Conservation (phyloP, 2,329 filamentous ascomycete genomes). For the Thelonectria rubi region DNA sequence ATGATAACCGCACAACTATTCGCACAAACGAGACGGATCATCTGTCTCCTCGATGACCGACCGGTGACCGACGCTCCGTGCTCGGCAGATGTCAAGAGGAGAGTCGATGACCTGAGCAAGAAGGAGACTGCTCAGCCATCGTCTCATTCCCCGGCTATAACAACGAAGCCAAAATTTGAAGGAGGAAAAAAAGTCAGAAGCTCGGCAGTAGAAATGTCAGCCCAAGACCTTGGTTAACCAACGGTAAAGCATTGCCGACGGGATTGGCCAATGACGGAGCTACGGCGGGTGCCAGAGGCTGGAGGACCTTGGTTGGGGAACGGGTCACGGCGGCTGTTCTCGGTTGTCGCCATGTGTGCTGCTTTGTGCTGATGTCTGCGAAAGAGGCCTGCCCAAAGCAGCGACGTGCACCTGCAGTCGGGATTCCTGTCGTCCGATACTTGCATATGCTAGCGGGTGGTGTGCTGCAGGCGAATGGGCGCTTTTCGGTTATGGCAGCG, state of each 20-base stretch:
- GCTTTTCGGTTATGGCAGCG: neutral
- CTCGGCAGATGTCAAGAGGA: conserved; percentile 23
- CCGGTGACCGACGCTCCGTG: conserved; percentile 32
- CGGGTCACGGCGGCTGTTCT: conserved; percentile 47
- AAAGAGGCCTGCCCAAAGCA: neutral
- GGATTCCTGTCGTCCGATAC: conserved; percentile 27
- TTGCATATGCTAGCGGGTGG: neutral
- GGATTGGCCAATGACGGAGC: conserved; percentile 44
- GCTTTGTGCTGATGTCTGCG: neutral
- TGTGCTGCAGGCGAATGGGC: neutral
- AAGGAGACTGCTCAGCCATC: too few species aligned
- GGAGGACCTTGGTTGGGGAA: conserved; percentile 30
- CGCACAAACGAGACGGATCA: conserved; percentile 1
- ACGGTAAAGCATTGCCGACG: conserved; percentile 39
- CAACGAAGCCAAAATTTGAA: too few species aligned
- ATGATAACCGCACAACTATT: conserved; percentile 6
- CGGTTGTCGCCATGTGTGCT: conserved; percentile 41
- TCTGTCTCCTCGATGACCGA: conserved; percentile 34
- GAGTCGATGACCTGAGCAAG: too few species aligned
- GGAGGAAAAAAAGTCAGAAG: neutral
- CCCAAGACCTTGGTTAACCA: conserved; percentile 40
- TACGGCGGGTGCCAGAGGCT: conserved; percentile 26
- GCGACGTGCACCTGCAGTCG: too few species aligned
- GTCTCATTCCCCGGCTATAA: neutral
- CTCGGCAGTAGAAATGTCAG: conserved; percentile 1